Percentiles rank a stretch among this genome's conserved stretches.
Evolutionary conservation across 176 grass and related monocot species (phyloP).

Genomic region (Oryza australiensis): DNA sequence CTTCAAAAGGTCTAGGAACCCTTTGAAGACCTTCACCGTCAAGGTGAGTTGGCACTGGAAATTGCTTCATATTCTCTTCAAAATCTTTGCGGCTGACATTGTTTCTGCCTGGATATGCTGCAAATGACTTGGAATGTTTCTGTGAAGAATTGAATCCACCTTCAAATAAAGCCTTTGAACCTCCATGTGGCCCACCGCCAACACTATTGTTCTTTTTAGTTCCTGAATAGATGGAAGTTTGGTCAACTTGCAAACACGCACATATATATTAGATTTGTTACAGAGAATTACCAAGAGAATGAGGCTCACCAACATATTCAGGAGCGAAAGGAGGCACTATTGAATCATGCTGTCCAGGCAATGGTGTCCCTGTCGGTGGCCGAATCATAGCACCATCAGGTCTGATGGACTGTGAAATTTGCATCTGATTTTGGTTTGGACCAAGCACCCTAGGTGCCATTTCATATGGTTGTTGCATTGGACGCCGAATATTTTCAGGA

Average conservation of each 20-base stretch:
- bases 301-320: constrained; percentile 44
- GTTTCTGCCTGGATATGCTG: constrained; percentile 52
- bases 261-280: constrained; percentile 26
- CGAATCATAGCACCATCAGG: constrained; percentile 46
- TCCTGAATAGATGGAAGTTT: constrained; percentile 40
- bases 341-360: constrained; percentile 38
- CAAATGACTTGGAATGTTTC: constrained; percentile 41
- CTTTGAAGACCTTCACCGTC: constrained; percentile 48
- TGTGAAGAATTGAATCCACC: constrained; percentile 41
- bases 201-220: constrained; percentile 44
- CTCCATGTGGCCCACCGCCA: constrained; percentile 34
- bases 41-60: constrained; percentile 43
- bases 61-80: constrained; percentile 61
- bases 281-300: constrained; percentile 49
- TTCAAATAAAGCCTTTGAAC: constrained; percentile 43
- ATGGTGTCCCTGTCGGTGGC: constrained; percentile 45
- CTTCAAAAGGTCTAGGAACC: constrained; percentile 37
- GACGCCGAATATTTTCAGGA: constrained; percentile 43
- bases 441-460: constrained; percentile 37
- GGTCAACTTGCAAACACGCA: constrained; percentile 16
- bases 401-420: constrained; percentile 28
- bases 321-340: constrained; percentile 51
- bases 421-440: constrained; percentile 35
- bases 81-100: constrained; percentile 42
- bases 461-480: constrained; percentile 39